phyloP scores from a whole-genome alignment of 345 rosid species.

The Alliaria petiolata region DNA sequence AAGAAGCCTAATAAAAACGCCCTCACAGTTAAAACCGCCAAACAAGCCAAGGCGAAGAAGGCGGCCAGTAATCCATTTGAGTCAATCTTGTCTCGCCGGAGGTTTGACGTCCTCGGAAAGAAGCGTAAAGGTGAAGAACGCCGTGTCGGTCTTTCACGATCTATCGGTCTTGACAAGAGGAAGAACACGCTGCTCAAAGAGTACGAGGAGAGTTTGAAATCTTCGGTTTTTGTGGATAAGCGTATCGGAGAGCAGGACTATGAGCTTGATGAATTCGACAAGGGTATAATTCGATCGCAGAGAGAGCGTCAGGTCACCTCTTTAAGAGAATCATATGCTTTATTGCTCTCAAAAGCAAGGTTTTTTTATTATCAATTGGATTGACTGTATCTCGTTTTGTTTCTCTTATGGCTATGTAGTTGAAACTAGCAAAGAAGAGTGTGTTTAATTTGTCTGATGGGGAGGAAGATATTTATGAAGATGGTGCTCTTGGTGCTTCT shows the following conservation, averaged over 20 bases:
- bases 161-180: conserved; percentile 73
- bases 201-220: conserved; percentile 69
- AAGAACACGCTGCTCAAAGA: conserved; percentile 78
- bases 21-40: conserved; percentile 45
- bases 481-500: conserved; percentile 40
- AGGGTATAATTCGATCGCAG: conserved; percentile 76
- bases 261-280: conserved; percentile 73
- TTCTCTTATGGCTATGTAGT: conserved; percentile 29
- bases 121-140: conserved; percentile 88
- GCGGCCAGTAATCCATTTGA: conserved; percentile 68
- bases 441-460: conserved; percentile 85
- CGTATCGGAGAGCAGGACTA: conserved; percentile 80
- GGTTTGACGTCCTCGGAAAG: conserved; percentile 83
- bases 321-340: not conserved
- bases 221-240: conserved; percentile 70
- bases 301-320: conserved; percentile 68
- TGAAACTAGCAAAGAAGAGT: conserved; percentile 62
- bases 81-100: conserved; percentile 79
- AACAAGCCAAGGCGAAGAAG: conserved; percentile 51
- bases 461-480: conserved; percentile 66
- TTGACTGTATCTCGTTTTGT: not conserved
- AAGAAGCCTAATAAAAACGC: conserved; percentile 28
- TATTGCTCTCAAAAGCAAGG: not conserved
- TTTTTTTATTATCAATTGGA: not conserved
- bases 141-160: conserved; percentile 63